Conservation (phyloP, 2,329 filamentous ascomycete species). For the Fusarium haematococcum region DNA sequence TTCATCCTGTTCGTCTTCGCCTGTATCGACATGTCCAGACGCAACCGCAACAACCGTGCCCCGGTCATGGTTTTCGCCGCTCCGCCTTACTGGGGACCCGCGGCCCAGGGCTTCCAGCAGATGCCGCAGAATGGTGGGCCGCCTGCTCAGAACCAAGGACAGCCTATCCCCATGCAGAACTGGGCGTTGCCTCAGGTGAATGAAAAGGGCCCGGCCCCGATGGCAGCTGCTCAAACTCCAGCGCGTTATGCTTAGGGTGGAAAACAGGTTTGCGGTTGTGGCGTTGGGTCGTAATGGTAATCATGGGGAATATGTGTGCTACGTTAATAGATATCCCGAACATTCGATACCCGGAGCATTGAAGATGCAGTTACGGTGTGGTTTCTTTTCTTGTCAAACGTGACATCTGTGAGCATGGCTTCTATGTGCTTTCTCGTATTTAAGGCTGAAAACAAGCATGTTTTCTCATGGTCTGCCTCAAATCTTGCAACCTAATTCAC, state of each 20-base stretch:
- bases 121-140: slow-evolving; percentile 38
- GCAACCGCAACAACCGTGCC: slow-evolving; percentile 42
- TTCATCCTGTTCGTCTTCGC: slow-evolving; percentile 55
- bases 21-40: slow-evolving; percentile 53
- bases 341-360: neutral
- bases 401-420: neutral
- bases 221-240: slow-evolving; percentile 2
- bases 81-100: slow-evolving; percentile 46
- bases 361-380: neutral
- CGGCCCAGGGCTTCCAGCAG: slow-evolving; percentile 48
- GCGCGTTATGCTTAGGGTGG: slow-evolving; percentile 24
- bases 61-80: slow-evolving; percentile 43
- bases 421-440: neutral
- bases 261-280: too few relatives aligned
- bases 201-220: slow-evolving; percentile 25
- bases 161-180: slow-evolving; percentile 38
- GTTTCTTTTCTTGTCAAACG: neutral
- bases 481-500: neutral
- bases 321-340: neutral
- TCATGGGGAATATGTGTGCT: neutral
- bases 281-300: neutral
- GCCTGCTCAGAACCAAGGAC: slow-evolving; percentile 20
- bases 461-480: neutral
- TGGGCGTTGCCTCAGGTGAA: slow-evolving; percentile 7
- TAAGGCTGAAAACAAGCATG: too few relatives aligned